Evolutionary conservation across 2,329 filamentous ascomycete species (phyloP), one percentile per base, ranked within the genome.

Genomic region (Calonectria honghensis): DNA sequence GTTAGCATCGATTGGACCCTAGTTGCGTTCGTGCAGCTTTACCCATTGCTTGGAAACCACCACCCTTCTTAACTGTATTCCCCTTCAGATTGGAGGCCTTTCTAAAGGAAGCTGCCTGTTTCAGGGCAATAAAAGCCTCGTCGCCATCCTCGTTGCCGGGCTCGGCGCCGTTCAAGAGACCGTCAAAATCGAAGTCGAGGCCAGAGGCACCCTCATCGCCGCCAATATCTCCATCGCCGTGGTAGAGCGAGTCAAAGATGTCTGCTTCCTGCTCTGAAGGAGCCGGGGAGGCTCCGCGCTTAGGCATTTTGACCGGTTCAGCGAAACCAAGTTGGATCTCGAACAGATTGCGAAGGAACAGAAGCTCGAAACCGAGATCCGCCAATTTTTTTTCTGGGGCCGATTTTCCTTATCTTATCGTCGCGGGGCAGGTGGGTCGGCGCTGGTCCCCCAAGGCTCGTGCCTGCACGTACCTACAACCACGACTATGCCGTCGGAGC

Each of bases 1-100:
- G 73, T 81, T 59, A 81, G 76, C 63, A 64, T 13, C 29, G 27
- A 64, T 24, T 24, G 48, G 35, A 67, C 20, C 16, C 20, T n/a
- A 32, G 31, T 13, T 57, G 20, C 35, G 29, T 24, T 76, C 29
- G 32, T 31, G 20, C 13, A 31, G 37, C 9, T 86, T 73, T 85
- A 93, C 91, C 94, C 96, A 99, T 98, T 61, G 95, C 94, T 85
- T 99, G 97, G 83, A 99, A 99, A 68, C 96, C 97, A 81, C 97
- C 97, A 48, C 96, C 95, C 85, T 98, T 99, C 88, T 98, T 98
- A 39, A 95, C 94, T 3, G 93, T 94, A 76, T 94, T 94, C 27
- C 95, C 95, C 84, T 96, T 97, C 10, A 97, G 80, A 82, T 96
- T 97, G 13, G 94, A 90, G 1, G 92, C 88, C 83, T 98, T 98